Evolutionary conservation across 208 protist species (phyloP), one percentile per base, ranked within the genome.

Genomic region (Leishmania mexicana): DNA sequence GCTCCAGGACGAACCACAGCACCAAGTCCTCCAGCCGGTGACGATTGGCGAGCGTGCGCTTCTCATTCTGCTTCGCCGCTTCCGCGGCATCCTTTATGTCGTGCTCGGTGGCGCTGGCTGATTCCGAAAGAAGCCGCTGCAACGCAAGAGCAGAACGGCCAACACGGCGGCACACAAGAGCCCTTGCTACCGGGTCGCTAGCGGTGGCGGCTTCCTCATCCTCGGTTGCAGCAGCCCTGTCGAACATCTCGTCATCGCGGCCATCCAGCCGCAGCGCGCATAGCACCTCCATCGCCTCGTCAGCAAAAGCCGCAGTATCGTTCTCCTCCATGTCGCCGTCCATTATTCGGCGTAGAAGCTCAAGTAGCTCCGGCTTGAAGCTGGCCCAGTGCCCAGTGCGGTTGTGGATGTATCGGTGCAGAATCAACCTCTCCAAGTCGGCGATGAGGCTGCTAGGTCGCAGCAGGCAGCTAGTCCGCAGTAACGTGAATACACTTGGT

Each of bases 401-500:
- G 83, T 97, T 97, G 47, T 89, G 81, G 65, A 97, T 89, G 86
- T 97, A 97, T 31, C 91, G 88, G 80, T 96, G 92, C 76, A 92
- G 70, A 74, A 96, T 83, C 40, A 79, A 47, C 62, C 79, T 75
- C 51, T 83, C 76, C 17, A 95, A 79, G 62, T 85, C 88, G 64
- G 71, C 54, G 35, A 51, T 5, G 10, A 47, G 72, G 60, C 72
- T 70, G 42, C 60, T 68, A 13, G 75, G 57, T 13, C 71, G 49
- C 4, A 97, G 85, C 86, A 96, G 94, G 13, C 58, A 67, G 67
- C 88, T 87, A 4, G 91, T 90, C 35, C 91, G 88, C 45, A 96
- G 79, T 42, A 98, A 68, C 45, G 95, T 98, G 87, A 96, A 98
- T 10, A 92, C 88, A 77, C 96, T 98, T 42, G 95, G 95, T 71